Evolutionary conservation across 1,139 yeast species (phyloP), one percentile per base, ranked within the genome.

Genomic region (Blastobotrys aristatus): DNA sequence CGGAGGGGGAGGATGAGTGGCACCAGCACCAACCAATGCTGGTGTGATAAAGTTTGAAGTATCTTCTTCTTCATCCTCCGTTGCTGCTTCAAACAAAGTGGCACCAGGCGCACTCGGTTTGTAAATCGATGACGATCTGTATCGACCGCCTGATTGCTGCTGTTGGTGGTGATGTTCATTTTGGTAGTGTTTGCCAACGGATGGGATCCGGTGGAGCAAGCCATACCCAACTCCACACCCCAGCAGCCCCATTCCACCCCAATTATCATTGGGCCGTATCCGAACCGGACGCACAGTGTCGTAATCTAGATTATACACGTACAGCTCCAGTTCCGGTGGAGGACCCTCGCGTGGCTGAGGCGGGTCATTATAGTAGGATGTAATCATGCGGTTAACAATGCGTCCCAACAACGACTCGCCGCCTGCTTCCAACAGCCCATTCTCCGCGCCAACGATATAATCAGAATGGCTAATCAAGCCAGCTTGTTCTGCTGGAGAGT

Each of bases 151-250:
- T n/a, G 41, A 35, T 20, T 51, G 32, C n/a, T 5, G 31, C 10
- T 7, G 3, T n/a, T n/a, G n/a, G n/a, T n/a, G n/a, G n/a, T n/a
- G n/a, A n/a, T n/a, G n/a, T 14, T 5, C 17, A 36, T 36, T 36
- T 14, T 37, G n/a, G 22, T 37, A 22, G 44, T 52, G 75, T 56
- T 77, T 75, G 0, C 82, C 83, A 5, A 79, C 82, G 50, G 79
- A 84, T 1, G 96, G 96, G 16, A 92, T 69, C 54, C 95, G 73
- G 62, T 92, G 97, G 46, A 92, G 70, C 48, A 85, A 72, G 0
- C 97, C 97, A 61, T 89, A 90, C 0, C 97, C 97, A 10, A 92
- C 95, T 56, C 90, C 96, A 67, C 97, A 90, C 1, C 98, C 98
- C 38, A 92, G 70, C 32, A 89, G 72, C 0, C 96, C 96, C 52